Conservation (phyloP, 2,329 filamentous ascomycete species). For the Aspergillus awamori region DNA sequence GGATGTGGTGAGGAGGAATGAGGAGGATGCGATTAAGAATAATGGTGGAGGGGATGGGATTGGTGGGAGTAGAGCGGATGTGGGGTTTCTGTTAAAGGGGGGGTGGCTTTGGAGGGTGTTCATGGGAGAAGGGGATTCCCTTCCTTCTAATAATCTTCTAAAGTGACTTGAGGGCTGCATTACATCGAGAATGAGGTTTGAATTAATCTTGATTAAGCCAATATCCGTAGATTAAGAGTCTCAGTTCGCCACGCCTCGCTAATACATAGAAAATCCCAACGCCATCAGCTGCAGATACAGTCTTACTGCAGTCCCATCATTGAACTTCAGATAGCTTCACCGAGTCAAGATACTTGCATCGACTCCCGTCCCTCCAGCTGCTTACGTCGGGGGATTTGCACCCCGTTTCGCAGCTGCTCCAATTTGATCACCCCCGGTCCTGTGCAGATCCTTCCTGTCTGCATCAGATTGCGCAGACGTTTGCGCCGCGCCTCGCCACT, state of each 20-base stretch:
- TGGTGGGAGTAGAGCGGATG: conserved; percentile 30
- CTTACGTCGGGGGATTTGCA: conserved; percentile 34
- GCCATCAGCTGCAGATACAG: background rate
- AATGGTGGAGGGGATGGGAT: conserved; percentile 5
- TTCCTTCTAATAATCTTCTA: background rate
- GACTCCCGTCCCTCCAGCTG: conserved; percentile 31
- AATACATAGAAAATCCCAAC: background rate
- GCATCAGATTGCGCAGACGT: conserved; percentile 50
- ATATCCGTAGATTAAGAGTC: background rate
- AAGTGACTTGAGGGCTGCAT: too few relatives aligned
- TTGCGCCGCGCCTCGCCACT: conserved; percentile 52
- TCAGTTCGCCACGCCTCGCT: conserved; percentile 3
- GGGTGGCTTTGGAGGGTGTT: conserved; percentile 20
- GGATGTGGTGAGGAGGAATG: conserved; percentile 21
- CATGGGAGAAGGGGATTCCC: background rate
- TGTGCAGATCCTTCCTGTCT: conserved; percentile 46
- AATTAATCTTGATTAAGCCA: background rate
- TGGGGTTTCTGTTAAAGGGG: conserved; percentile 27
- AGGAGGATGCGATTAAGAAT: background rate
- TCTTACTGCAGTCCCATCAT: too few relatives aligned
- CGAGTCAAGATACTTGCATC: conserved; percentile 36
- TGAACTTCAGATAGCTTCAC: too few relatives aligned
- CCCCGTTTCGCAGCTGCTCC: conserved; percentile 38
- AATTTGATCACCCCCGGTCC: conserved; percentile 40
- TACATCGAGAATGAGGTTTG: too few relatives aligned